These are phyloP conservation scores for Ceratobasidium theobromae DNA, from an alignment of 1,284 basidiomycete genomes.

Conservation along the genomic window DNA sequence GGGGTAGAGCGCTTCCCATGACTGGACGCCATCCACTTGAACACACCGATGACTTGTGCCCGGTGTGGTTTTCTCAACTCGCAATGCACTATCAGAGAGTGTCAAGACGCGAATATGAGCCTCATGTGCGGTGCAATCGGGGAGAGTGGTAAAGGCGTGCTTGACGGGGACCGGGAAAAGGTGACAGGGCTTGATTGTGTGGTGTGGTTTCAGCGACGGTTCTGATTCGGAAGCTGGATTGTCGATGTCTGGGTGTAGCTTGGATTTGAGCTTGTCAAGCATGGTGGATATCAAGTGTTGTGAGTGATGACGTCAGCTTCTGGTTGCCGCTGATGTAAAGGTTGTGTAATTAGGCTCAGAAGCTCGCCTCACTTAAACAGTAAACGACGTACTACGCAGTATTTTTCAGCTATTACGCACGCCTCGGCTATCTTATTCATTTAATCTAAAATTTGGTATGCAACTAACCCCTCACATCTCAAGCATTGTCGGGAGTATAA, in stretches of 20 bases:
- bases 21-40: slow-evolving; percentile 44
- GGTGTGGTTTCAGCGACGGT: not conserved
- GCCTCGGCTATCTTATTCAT: no score
- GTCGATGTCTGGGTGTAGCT: slow-evolving; percentile 4
- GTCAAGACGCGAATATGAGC: slow-evolving; percentile 33
- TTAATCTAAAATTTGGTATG: no score
- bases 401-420: no score
- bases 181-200: slow-evolving; percentile 23
- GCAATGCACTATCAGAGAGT: slow-evolving; percentile 49
- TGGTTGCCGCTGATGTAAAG: no score
- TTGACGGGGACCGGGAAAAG: slow-evolving; percentile 37
- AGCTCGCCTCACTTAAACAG: no score
- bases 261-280: slow-evolving; percentile 24
- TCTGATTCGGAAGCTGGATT: slow-evolving; percentile 1
- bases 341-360: no score
- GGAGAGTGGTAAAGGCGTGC: slow-evolving; percentile 37
- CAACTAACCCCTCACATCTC: no score
- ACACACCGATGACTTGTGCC: slow-evolving; percentile 49
- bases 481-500: no score
- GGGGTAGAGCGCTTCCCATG: slow-evolving; percentile 64
- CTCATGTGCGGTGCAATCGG: slow-evolving; percentile 21
- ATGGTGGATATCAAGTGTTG: slow-evolving; percentile 11
- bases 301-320: no score
- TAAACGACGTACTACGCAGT: no score
- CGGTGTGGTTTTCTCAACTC: slow-evolving; percentile 51